phyloP scores from a whole-genome alignment of 805 yeast genomes.

The Danielia reshetovae region DNA sequence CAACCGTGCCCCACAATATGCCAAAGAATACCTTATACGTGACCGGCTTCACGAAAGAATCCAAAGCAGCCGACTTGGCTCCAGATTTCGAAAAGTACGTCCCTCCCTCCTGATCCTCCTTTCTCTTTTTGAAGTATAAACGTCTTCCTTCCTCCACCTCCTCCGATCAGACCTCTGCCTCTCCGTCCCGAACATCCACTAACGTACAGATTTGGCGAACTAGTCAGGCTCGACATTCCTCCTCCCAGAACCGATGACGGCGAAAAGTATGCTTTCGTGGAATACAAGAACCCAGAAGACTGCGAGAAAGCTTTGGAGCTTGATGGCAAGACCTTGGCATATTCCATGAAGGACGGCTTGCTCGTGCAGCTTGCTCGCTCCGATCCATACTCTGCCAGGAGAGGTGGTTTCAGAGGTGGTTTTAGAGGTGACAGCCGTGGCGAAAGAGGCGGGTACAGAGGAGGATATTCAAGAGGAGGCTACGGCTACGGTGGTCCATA shows the following conservation, averaged over 20 bases:
- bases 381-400: slow-evolving; percentile 44
- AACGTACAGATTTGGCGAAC: slow-evolving; percentile 46
- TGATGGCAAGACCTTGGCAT: slow-evolving; percentile 42
- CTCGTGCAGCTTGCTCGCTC: slow-evolving; percentile 55
- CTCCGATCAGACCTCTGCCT: slow-evolving; percentile 2
- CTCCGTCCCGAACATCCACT: slow-evolving; percentile 6
- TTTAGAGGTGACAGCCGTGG: slow-evolving; percentile 2
- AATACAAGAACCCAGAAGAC: slow-evolving; percentile 48
- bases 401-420: slow-evolving; percentile 26
- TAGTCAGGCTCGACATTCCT: slow-evolving; percentile 57
- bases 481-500: slow-evolving; percentile 18
- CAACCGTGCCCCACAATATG: too few species aligned
- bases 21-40: slow-evolving; percentile 50
- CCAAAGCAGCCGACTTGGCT: slow-evolving; percentile 55
- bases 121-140: slow-evolving; percentile 3
- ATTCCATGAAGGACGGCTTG: slow-evolving; percentile 39
- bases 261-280: slow-evolving; percentile 62
- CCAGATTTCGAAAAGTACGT: slow-evolving; percentile 60
- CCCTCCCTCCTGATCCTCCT: slow-evolving; percentile 9
- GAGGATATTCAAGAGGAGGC: slow-evolving; percentile 23
- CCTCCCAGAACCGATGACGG: slow-evolving; percentile 60
- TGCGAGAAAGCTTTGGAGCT: slow-evolving; percentile 52
- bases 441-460: slow-evolving; percentile 8
- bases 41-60: slow-evolving; percentile 52
- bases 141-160: slow-evolving; percentile 3